Percentiles rank a stretch among this genome's conserved stretches.
phyloP scores from a whole-genome alignment of 805 yeast genomes.

The Suhomyces sp. region DNA sequence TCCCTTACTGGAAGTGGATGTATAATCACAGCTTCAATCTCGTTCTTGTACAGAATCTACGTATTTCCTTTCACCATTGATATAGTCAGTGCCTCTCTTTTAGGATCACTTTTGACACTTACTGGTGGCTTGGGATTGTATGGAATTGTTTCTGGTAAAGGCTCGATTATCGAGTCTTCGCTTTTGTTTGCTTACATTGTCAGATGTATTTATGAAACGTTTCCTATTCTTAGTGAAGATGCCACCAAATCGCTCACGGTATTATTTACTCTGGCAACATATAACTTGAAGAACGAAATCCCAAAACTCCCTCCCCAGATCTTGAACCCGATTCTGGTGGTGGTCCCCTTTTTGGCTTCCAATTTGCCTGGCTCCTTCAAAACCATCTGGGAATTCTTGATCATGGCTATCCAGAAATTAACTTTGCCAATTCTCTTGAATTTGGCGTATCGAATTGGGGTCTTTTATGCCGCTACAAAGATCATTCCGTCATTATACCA shows the following conservation, averaged over 20 bases:
- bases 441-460: slow-evolving; percentile 79
- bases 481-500: slow-evolving; percentile 77
- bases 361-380: slow-evolving; percentile 52
- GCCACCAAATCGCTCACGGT: slow-evolving; percentile 32
- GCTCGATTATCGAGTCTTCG: slow-evolving; percentile 89
- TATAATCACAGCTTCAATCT: slow-evolving; percentile 70
- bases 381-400: slow-evolving; percentile 52
- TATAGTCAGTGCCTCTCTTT: slow-evolving; percentile 69
- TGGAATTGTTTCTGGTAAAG: slow-evolving; percentile 80
- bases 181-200: slow-evolving; percentile 86
- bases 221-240: slow-evolving; percentile 75
- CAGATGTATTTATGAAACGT: slow-evolving; percentile 87
- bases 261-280: slow-evolving; percentile 33
- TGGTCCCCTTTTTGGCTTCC: slow-evolving; percentile 47
- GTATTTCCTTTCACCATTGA: slow-evolving; percentile 71
- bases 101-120: slow-evolving; percentile 81
- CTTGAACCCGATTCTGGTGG: slow-evolving; percentile 22
- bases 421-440: slow-evolving; percentile 81
- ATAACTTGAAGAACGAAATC: slow-evolving; percentile 31
- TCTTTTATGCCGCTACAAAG: slow-evolving; percentile 88
- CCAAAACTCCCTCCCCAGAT: slow-evolving; percentile 37
- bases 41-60: slow-evolving; percentile 80
- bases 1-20: slow-evolving; percentile 71
- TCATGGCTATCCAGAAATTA: slow-evolving; percentile 55
- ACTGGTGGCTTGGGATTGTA: slow-evolving; percentile 71